Base-by-base conservation (phyloP, 2,329 filamentous ascomycete species). In the Helotiales sp. region DNA sequence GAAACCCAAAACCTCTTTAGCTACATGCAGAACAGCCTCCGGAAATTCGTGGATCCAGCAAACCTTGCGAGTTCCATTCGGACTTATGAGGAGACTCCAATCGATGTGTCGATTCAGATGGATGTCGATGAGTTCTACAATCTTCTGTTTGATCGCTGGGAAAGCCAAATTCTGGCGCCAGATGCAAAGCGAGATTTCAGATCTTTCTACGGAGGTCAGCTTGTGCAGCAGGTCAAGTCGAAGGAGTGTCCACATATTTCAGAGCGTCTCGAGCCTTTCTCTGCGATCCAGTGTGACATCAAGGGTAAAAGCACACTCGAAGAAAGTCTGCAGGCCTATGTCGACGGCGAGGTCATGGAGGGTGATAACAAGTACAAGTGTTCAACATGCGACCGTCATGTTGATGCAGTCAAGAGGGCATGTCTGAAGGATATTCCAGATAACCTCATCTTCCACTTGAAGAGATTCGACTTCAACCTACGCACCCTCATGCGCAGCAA, bases 281-380 rank as follows among this genome's bases (percentile, higher is more conserved):
- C 93, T 15, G 94, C 95, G 5, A 93, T 99, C 63, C 94, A 97
- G 74, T 96, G 96, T 77, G 94, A 97, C 73, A 97, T 99, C 75
- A 96, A 97, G 78, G 95, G 95, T 61, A 98, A 97, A 80, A 85
- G 83, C 24, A 91, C 84, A 34, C 85, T 99, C 1, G 85, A 93
- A 74, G 93, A 97, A 72, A 98, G 96, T 75, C 83, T 99, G 15
- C 89, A 93, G 73, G 93, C 95, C n/a, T 98, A 97, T 77, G 93
- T 98, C 13, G 92, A 96, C 76, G 96, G 96, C 3, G 96, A 99
- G 79, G 89, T 96, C 40, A 94, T 99, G 91, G 93, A 97, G 83
- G 96, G 96, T 71, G 93, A 97, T 75, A 98, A 99, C 82, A 97
- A 97, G 80, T 99, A 98, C 83, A 97, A 96, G 71, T 99, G 96